A percentile compares a stretch with the other conserved stretches of the same genome.
Conservation (phyloP, 1,284 basidiomycete species). For the Stereum hirsutum region DNA sequence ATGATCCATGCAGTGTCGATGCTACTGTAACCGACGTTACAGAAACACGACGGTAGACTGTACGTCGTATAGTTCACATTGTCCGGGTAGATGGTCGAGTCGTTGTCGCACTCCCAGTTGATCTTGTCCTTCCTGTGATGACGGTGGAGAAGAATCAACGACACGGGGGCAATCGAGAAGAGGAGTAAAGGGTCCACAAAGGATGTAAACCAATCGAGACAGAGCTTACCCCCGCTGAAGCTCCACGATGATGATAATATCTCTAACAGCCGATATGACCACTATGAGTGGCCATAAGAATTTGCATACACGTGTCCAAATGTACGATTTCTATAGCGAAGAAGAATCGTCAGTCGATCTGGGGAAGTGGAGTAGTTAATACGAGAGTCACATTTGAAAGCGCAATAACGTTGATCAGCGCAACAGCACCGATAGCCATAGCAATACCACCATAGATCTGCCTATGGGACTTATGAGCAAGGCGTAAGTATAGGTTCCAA, state of each 20-base stretch:
- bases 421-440: conserved; percentile 44
- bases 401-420: conserved; percentile 52
- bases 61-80: conserved; percentile 29
- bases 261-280: conserved; percentile 56
- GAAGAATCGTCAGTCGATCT: conserved; percentile 2
- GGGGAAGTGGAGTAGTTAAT: neutral
- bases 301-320: conserved; percentile 59
- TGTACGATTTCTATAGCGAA: conserved; percentile 51
- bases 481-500: conserved; percentile 2
- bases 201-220: conserved; percentile 4
- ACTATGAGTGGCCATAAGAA: conserved; percentile 71
- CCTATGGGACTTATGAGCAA: conserved; percentile 26
- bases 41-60: conserved; percentile 45
- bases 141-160: conserved; percentile 17
- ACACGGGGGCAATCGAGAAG: conserved; percentile 6
- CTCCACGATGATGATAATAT: conserved; percentile 68
- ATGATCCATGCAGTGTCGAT: conserved; percentile 64
- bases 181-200: conserved; percentile 5
- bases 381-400: conserved; percentile 48
- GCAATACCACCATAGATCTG: conserved; percentile 71
- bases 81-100: conserved; percentile 60
- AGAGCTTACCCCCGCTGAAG: conserved; percentile 53
- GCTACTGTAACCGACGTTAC: conserved; percentile 53
- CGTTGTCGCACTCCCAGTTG: conserved; percentile 69
- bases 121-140: conserved; percentile 55